Percentiles rank a stretch among this genome's conserved stretches.
These are phyloP conservation scores for Globisporangium paroecandrum DNA, from an alignment of 352 stramenopile genomes.

Conservation along the genomic window DNA sequence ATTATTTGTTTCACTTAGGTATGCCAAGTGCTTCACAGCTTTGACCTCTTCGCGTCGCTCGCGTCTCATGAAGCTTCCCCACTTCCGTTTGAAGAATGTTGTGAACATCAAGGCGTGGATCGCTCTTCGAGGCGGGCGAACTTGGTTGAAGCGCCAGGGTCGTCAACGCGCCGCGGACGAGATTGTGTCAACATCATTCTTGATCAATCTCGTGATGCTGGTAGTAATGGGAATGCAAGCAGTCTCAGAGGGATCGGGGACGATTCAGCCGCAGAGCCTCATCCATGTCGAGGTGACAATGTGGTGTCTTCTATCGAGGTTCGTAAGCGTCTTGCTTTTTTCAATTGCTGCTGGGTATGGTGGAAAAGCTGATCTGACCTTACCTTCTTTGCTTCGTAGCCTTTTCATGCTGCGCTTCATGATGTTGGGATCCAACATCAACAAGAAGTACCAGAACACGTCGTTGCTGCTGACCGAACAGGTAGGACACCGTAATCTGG, in stretches of 20 bases:
- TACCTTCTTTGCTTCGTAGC: conserved; percentile 27
- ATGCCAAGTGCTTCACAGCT: conserved; percentile 88
- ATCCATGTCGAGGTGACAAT: conserved; percentile 83
- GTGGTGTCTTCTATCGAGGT: conserved; percentile 84
- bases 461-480: conserved; percentile 88
- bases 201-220: conserved; percentile 83
- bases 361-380: neutral
- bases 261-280: conserved; percentile 58
- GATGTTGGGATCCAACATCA: conserved; percentile 89
- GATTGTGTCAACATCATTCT: conserved; percentile 86
- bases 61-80: conserved; percentile 75
- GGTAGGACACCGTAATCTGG: conserved; percentile 28
- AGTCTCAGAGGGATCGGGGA: conserved; percentile 53
- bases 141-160: conserved; percentile 85
- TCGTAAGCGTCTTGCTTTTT: conserved; percentile 17
- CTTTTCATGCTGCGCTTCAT: conserved; percentile 90
- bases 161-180: conserved; percentile 83
- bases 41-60: conserved; percentile 84
- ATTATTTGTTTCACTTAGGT: conserved; percentile 26
- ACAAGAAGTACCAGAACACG: conserved; percentile 91
- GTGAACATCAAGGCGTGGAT: conserved; percentile 91
- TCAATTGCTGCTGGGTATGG: conserved; percentile 8
- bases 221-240: conserved; percentile 85
- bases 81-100: conserved; percentile 90
- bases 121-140: conserved; percentile 77